These are phyloP conservation scores for Miamiensis avidus DNA, from an alignment of 169 alveolate genomes.

Conservation along the genomic window DNA sequence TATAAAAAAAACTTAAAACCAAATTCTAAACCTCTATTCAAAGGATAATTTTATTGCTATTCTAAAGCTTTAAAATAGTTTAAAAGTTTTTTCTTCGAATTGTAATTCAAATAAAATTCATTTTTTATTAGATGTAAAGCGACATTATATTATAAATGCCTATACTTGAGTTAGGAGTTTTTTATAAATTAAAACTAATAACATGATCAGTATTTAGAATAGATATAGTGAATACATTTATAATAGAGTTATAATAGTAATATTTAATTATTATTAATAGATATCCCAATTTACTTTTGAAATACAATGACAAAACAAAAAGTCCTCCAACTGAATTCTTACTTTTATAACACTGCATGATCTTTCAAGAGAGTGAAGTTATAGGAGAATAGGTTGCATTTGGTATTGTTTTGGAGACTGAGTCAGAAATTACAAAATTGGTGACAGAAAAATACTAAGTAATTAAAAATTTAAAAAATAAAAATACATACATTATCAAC, in stretches of 20 bases:
- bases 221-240: no score
- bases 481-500: background rate
- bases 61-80: background rate
- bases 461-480: background rate
- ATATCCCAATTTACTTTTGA: conserved; percentile 7
- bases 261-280: background rate
- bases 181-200: no score
- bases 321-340: conserved; percentile 12
- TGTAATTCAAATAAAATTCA: background rate
- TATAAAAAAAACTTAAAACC: conserved; percentile 7
- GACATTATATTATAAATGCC: no score
- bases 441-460: conserved; percentile 15
- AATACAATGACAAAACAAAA: conserved; percentile 22
- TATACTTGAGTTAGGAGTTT: no score
- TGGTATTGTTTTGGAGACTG: conserved; percentile 12
- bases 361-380: conserved; percentile 18
- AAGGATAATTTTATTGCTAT: conserved; percentile 24
- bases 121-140: no score
- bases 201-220: no score
- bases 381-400: conserved; percentile 25
- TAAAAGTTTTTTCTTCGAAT: conserved; percentile 20
- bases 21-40: conserved; percentile 16
- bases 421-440: conserved; percentile 10
- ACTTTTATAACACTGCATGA: conserved; percentile 4
- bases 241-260: no score